Evolutionary conservation across 225 moss, liverwort and hornwort species (phyloP).

Genomic region (Bryoerythrophyllum caledonicum): DNA sequence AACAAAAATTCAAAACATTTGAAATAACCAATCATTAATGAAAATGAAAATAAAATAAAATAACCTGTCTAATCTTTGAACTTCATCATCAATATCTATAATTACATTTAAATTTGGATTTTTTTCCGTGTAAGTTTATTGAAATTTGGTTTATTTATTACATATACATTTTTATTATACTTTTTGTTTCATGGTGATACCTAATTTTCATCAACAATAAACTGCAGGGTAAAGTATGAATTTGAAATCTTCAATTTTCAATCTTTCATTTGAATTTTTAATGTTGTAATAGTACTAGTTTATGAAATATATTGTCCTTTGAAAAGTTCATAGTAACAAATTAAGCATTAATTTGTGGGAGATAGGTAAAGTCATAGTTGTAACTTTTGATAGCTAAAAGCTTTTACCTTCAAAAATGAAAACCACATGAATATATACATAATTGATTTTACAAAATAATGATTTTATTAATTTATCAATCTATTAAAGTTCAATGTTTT

Average conservation of each 20-base stretch:
- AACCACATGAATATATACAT: not conserved
- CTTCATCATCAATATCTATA: not conserved
- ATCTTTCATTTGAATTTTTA: not conserved
- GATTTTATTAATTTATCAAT: too few species aligned
- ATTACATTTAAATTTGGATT: not conserved
- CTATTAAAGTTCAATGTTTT: too few species aligned
- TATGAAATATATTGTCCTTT: fast-evolving
- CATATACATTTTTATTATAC: too few species aligned
- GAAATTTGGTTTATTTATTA: not conserved
- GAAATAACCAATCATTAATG: not conserved
- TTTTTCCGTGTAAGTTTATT: not conserved
- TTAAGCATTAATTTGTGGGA: fast-evolving
- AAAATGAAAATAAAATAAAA: too few species aligned
- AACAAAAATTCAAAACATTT: too few species aligned
- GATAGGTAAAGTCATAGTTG: not conserved
- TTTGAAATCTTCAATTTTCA: fast-evolving
- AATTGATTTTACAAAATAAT: too few species aligned
- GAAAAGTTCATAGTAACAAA: fast-evolving
- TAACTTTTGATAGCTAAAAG: not conserved
- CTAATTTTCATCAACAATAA: too few species aligned
- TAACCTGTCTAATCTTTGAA: too few species aligned
- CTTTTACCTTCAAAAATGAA: not conserved
- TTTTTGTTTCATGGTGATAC: not conserved
- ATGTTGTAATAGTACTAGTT: not conserved
- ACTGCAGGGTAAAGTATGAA: too few species aligned